Base-by-base conservation (phyloP, 768 basidiomycete genomes). In the Kwoniella bestiolae region DNA sequence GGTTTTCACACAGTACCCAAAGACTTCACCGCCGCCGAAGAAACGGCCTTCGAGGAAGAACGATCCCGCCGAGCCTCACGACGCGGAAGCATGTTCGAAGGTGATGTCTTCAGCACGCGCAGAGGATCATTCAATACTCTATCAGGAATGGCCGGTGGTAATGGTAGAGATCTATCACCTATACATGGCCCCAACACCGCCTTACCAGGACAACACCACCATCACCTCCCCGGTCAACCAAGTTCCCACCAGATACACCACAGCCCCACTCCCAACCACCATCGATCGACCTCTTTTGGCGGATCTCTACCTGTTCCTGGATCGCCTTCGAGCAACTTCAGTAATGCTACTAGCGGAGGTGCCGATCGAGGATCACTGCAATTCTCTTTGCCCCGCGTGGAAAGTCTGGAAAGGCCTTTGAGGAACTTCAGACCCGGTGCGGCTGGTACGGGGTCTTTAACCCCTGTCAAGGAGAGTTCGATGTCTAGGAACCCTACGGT, bases 21-120 rank as follows among this genome's bases (percentile, higher is more conserved):
- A 49, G 80, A 79, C 46, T 79, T 81, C 47, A 81, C 77, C 5
- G 68, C 68, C 5, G 72, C 72, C 5, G 80, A 81, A 61, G 78
- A 79, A 55, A 56, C 73, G n/a, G 75, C 69, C 0, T 76, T 77
- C 55, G 75, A 81, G 26, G 77, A 78, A 58, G 70, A 75, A 55
- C 66, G 75, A n/a, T 76, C 74, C 8, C 66, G 77, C 5, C 66
- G 74, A 35, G 34, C 68, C 2, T 74, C 72, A 21, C 66, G 77
- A 47, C 65, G 70, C 52, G 70, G 55, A 5, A 68, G 66, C 16
- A 51, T 59, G 26, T 41, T 71, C 51, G 49, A 63, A 7, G 67
- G 69, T 3, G 69, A 66, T 12, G 51, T 64, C 9, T 44, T 65
- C 47, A 31, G 18, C 16, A 53, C 59, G 5, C 60, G 65, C n/a